Percentiles rank a stretch among this genome's conserved stretches.
These are phyloP conservation scores for Bassia scoparia DNA, from an alignment of 148 eudicot species.

Conservation along the genomic window DNA sequence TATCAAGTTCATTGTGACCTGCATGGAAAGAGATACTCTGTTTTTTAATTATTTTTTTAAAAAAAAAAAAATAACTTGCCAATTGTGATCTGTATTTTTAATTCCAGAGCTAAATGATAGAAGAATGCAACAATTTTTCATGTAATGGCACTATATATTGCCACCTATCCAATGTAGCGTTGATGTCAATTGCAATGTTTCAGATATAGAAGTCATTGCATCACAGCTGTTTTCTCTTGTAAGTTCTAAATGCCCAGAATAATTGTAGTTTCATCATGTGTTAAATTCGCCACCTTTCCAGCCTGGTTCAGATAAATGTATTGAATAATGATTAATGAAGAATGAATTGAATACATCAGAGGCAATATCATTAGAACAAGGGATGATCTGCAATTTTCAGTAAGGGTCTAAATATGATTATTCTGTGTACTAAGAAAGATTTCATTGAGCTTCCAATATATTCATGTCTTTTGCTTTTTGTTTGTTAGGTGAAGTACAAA, in stretches of 20 bases:
- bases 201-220: slow-evolving; percentile 85
- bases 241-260: slow-evolving; percentile 86
- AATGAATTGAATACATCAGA: not conserved
- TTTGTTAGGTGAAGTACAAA: slow-evolving; percentile 12
- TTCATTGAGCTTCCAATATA: not conserved
- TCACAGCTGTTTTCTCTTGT: slow-evolving; percentile 73
- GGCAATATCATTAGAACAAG: not conserved
- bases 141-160: slow-evolving; percentile 9
- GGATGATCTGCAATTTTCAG: too few relatives aligned
- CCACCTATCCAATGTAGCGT: slow-evolving; percentile 77
- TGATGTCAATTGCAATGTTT: slow-evolving; percentile 70
- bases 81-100: not conserved
- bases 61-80: not conserved
- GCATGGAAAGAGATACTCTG: slow-evolving; percentile 10
- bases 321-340: not conserved
- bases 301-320: slow-evolving; percentile 43
- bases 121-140: not conserved
- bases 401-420: too few relatives aligned
- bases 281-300: slow-evolving; percentile 92
- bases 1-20: slow-evolving; percentile 66
- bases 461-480: not conserved
- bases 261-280: slow-evolving; percentile 92
- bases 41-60: too few relatives aligned
- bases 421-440: slow-evolving; percentile 11
- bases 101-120: not conserved